phyloP scores from a whole-genome alignment of 768 basidiomycete species.

The Boletus edulis region DNA sequence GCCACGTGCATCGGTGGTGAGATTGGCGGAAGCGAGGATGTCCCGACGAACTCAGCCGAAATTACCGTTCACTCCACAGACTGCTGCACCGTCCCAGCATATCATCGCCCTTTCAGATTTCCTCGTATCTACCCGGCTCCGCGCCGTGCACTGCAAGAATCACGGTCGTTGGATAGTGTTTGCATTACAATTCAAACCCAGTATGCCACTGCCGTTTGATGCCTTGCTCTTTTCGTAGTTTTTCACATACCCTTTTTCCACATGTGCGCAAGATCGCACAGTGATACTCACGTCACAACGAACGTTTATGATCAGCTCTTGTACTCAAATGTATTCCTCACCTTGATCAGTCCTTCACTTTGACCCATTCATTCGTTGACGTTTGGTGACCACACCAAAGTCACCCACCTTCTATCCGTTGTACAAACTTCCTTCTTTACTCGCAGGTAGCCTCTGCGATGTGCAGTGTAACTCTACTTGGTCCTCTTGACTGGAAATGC shows the following conservation, averaged over 20 bases:
- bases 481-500: not conserved
- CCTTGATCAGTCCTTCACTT: slow-evolving; percentile 1
- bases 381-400: slow-evolving; percentile 4
- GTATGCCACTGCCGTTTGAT: slow-evolving; percentile 3
- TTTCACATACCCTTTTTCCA: not conserved
- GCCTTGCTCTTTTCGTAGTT: not conserved
- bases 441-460: not conserved
- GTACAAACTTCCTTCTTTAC: slow-evolving; percentile 1
- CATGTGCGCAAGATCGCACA: slow-evolving; percentile 15
- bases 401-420: not conserved
- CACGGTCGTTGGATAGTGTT: slow-evolving; percentile 5
- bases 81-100: slow-evolving; percentile 1
- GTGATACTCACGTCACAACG: slow-evolving; percentile 3
- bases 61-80: not conserved
- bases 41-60: not conserved
- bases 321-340: not conserved
- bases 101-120: slow-evolving; percentile 16
- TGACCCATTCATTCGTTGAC: not conserved
- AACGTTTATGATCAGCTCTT: slow-evolving; percentile 10
- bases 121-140: slow-evolving; percentile 7
- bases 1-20: not conserved
- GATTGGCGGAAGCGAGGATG: not conserved
- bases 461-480: slow-evolving; percentile 3
- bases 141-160: not conserved
- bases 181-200: slow-evolving; percentile 17